Percentiles rank a stretch among this genome's conserved stretches.
These are phyloP conservation scores for Phytopythium litorale DNA, from an alignment of 352 stramenopile genomes.

Conservation along the genomic window DNA sequence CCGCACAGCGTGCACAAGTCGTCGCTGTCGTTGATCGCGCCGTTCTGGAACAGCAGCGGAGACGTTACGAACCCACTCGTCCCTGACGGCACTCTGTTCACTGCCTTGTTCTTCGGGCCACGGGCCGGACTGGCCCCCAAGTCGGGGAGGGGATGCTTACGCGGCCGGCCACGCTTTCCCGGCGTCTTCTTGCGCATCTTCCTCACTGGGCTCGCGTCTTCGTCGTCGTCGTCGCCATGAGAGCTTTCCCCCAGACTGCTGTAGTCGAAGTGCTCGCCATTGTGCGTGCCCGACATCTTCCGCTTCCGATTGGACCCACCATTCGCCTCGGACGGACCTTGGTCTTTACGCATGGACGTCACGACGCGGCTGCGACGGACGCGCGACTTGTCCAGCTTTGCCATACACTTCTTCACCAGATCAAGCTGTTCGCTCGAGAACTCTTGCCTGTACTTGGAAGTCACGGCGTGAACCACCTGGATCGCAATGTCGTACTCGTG, in stretches of 20 bases:
- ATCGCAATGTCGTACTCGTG: conserved; percentile 88
- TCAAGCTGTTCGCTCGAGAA: conserved; percentile 84
- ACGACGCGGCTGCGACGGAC: conserved; percentile 67
- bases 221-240: conserved; percentile 21
- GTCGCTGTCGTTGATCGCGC: conserved; percentile 81
- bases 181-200: conserved; percentile 26
- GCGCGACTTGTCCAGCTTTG: conserved; percentile 78
- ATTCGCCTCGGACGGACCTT: background rate
- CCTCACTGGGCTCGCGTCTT: conserved; percentile 27
- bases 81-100: background rate
- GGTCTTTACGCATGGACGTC: conserved; percentile 3
- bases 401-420: conserved; percentile 67
- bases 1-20: conserved; percentile 91
- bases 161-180: conserved; percentile 21
- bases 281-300: background rate
- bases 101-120: conserved; percentile 12
- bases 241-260: conserved; percentile 30
- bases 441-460: conserved; percentile 69
- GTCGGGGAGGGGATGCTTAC: conserved; percentile 29
- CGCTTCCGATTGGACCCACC: conserved; percentile 13
- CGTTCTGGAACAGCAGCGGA: conserved; percentile 38
- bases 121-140: conserved; percentile 6
- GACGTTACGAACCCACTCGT: conserved; percentile 2
- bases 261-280: conserved; percentile 20
- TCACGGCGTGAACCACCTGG: conserved; percentile 74